Evolutionary conservation across 2,329 filamentous ascomycete genomes (phyloP).

Genomic region (Penicillium olsonii): DNA sequence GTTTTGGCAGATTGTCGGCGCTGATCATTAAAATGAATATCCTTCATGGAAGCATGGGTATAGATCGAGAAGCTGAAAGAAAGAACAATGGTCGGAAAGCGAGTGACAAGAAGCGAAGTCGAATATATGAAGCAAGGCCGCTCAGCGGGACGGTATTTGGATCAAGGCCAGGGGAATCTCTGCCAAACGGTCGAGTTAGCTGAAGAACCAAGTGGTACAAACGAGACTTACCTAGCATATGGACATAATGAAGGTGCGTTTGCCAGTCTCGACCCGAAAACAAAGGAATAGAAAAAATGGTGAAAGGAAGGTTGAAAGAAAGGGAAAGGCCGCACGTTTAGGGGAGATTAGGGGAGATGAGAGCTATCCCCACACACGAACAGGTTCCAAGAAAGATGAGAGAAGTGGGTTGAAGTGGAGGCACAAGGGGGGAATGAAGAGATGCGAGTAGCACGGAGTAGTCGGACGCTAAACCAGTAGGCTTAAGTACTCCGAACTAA

Average conservation of each 20-base stretch:
- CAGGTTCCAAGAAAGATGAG: slow-evolving; percentile 1
- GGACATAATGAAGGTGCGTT: slow-evolving; percentile 24
- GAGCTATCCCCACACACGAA: slow-evolving; percentile 5
- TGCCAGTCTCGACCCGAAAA: slow-evolving; percentile 16
- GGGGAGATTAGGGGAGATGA: slow-evolving; percentile 4
- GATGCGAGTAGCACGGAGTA: slow-evolving; percentile 11
- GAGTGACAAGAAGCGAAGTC: slow-evolving; percentile 15
- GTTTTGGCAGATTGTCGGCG: neutral
- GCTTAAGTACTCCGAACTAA: neutral
- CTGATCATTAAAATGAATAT: slow-evolving; percentile 23
- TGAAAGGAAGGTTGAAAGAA: slow-evolving; percentile 2
- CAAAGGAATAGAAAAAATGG: neutral
- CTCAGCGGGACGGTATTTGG: slow-evolving; percentile 19
- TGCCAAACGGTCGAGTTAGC: slow-evolving; percentile 22
- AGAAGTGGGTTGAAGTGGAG: slow-evolving; percentile 2
- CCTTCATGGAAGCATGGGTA: slow-evolving; percentile 19
- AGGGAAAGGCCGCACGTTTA: slow-evolving; percentile 9
- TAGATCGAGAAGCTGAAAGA: slow-evolving; percentile 17
- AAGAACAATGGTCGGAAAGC: slow-evolving; percentile 2
- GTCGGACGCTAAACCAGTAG: neutral
- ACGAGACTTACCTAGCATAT: slow-evolving; percentile 18
- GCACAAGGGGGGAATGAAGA: slow-evolving; percentile 4
- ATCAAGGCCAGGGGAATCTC: slow-evolving; percentile 18
- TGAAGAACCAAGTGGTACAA: slow-evolving; percentile 3
- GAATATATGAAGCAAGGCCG: slow-evolving; percentile 11